Evolutionary conservation across 306 rosid species (phyloP), one percentile per base, ranked within the genome.

Genomic region (Spatholobus suberectus): DNA sequence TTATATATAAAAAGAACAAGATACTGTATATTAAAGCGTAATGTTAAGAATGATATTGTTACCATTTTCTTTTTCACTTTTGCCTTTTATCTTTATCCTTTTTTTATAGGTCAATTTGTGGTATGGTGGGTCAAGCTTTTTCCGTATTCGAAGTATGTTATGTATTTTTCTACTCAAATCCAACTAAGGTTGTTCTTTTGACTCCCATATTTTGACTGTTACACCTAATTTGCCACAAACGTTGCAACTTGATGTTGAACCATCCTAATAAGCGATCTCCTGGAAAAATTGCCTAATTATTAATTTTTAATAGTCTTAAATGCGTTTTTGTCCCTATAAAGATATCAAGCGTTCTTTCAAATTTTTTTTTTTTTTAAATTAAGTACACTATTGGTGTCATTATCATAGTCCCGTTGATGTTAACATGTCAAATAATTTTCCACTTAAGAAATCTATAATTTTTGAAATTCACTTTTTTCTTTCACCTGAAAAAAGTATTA

Each of bases 71-170:
- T 58, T n/a, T 54, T 54, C 61, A 75, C 72, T 76, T 76, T 75
- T 75, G 51, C 8, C 44, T 55, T 75, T 75, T 32, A 5, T 54
- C 34, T 57, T 52, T 21, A 54, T 3, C 9, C 70, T 5, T 46
- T 55, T 81, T 73, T 5, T 66, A 43, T 9, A 0, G 77, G 72
- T 37, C 54, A 75, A 54, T 67, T 49, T 63, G 38, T 18, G 20
- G 46, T 37, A 73, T 13, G 57, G 68, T 40, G 6, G 81, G 76
- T 75, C 85, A 82, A 76, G 35, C 82, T 44, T 82, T 76, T 55
- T 54, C 8, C 1, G 13, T 68, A 10, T 54, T 6, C 24, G 6
- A 43, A 46, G 46, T 62, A 37, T 21, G 70, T 23, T 8, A 20
- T 7, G 76, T 11, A 5, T n/a, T 82, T 73, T 82, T 75, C 81